Evolutionary conservation across 2,329 filamentous ascomycete genomes (phyloP).

Genomic region (Escovopsis sp.): DNA sequence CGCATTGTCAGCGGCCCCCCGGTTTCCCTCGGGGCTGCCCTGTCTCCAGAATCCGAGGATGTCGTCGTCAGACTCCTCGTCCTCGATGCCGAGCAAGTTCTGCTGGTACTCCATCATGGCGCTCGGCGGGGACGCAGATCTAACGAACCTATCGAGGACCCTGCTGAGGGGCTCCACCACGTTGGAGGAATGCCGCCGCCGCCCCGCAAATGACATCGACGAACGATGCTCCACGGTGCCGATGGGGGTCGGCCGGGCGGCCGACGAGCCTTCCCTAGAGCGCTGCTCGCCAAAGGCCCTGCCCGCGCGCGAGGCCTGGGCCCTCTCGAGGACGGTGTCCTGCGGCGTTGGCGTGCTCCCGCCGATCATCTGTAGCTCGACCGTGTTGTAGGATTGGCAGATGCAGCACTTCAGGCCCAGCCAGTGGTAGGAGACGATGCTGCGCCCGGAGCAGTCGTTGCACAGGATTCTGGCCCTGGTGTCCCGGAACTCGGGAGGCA

Average conservation of each 20-base stretch:
- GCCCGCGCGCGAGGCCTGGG: slow-evolving; percentile 3
- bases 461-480: slow-evolving; percentile 76
- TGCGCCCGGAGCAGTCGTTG: slow-evolving; percentile 87
- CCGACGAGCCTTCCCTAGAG: not conserved
- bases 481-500: slow-evolving; percentile 71
- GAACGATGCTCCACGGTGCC: slow-evolving; percentile 2
- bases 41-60: slow-evolving; percentile 44
- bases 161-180: slow-evolving; percentile 18
- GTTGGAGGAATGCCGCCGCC: slow-evolving; percentile 26
- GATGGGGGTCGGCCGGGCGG: slow-evolving; percentile 11
- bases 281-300: no score
- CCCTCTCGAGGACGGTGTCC: slow-evolving; percentile 12
- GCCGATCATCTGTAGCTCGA: slow-evolving; percentile 46
- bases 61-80: slow-evolving; percentile 38
- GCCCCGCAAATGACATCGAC: slow-evolving; percentile 10
- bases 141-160: slow-evolving; percentile 26
- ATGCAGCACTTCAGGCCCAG: slow-evolving; percentile 77
- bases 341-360: slow-evolving; percentile 16
- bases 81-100: slow-evolving; percentile 13
- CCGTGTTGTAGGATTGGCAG: slow-evolving; percentile 56
- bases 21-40: slow-evolving; percentile 14
- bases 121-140: slow-evolving; percentile 29
- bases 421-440: slow-evolving; percentile 84
- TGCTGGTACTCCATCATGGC: slow-evolving; percentile 12
- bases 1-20: slow-evolving; percentile 16